Conservation (phyloP, 179 eudicot species). For the Patellifolia procumbens region DNA sequence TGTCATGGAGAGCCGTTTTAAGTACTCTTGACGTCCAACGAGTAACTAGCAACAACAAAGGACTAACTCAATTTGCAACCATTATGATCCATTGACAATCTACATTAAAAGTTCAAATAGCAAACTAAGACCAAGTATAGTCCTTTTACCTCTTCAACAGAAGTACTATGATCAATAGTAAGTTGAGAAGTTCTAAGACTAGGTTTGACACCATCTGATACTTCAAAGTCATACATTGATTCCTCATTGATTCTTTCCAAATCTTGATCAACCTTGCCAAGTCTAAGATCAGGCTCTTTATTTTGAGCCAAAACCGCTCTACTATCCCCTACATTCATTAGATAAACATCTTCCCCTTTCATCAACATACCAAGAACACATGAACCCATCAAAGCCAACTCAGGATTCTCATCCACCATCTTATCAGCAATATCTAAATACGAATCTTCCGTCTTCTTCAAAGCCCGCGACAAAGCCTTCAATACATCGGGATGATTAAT, state of each 20-base stretch:
- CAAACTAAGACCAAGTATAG: not conserved
- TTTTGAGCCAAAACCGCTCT: constrained; percentile 68
- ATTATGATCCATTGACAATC: not conserved
- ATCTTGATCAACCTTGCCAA: constrained; percentile 57
- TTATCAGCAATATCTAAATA: constrained; percentile 69
- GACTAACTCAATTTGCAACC: constrained; percentile 1
- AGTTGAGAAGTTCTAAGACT: constrained; percentile 65
- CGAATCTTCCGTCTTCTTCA: constrained; percentile 76
- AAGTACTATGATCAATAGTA: constrained; percentile 75
- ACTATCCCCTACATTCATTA: constrained; percentile 89
- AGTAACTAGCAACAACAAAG: not conserved
- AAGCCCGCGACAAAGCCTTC: constrained; percentile 60
- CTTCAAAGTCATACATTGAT: constrained; percentile 63
- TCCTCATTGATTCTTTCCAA: constrained; percentile 87
- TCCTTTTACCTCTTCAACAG: constrained; percentile 57
- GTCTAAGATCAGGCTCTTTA: constrained; percentile 69
- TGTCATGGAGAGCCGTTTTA: too few species aligned
- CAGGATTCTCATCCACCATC: constrained; percentile 80
- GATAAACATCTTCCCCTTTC: constrained; percentile 87
- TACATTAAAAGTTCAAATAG: not conserved
- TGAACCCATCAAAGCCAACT: constrained; percentile 88
- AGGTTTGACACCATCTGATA: constrained; percentile 55
- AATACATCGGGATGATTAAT: constrained; percentile 59
- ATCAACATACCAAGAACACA: constrained; percentile 86
- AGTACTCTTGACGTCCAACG: too few species aligned